Evolutionary conservation across 306 rosid genomes (phyloP), one percentile per base, ranked within the genome.

Genomic region (Aeschynomene evenia): DNA sequence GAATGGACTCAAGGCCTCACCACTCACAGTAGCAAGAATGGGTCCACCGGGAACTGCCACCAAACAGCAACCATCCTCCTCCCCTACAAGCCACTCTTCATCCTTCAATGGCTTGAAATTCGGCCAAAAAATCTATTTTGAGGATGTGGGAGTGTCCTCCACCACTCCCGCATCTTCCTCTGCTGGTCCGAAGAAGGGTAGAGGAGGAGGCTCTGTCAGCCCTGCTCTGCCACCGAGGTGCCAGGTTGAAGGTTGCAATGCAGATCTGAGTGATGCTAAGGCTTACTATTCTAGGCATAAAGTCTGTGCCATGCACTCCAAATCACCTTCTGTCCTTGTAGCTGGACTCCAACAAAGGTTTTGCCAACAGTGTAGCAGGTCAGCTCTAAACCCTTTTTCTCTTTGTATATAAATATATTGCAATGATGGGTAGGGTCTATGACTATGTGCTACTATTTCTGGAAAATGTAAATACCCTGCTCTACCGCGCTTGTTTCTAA

Each of bases 361-460:
- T 87, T 94, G 98, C 71, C 98, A 90, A 68, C 98, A 94, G 89
- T 94, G 98, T 69, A 90, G 98, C 90, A 88, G 98, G 80, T 75
- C 74, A 31, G 34, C 16, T 29, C 36, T 2, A 29, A 61, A 62
- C 40, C 50, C 33, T 14, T 72, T 46, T n/a, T 29, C 20, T 13
- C 22, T 46, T 52, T 16, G 6, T 21, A 9, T 51, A 49, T 43
- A 31, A 4, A 15, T 33, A 3, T 54, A 49, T 73, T 77, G 13
- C 50, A 15, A 22, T 65, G n/a, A 26, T 56, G 16, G 50, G 56
- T 37, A 19, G 13, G 18, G 40, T 65, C n/a, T n/a, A n/a, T n/a
- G n/a, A n/a, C 48, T 3, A 40, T 40, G 48, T 40, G 16, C 48
- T 37, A 40, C 48, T 13, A 13, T 40, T 40, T 4, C n/a, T 12